These are phyloP conservation scores for Suhomyces coccinellae DNA, from an alignment of 1,139 yeast genomes.

Conservation along the genomic window DNA sequence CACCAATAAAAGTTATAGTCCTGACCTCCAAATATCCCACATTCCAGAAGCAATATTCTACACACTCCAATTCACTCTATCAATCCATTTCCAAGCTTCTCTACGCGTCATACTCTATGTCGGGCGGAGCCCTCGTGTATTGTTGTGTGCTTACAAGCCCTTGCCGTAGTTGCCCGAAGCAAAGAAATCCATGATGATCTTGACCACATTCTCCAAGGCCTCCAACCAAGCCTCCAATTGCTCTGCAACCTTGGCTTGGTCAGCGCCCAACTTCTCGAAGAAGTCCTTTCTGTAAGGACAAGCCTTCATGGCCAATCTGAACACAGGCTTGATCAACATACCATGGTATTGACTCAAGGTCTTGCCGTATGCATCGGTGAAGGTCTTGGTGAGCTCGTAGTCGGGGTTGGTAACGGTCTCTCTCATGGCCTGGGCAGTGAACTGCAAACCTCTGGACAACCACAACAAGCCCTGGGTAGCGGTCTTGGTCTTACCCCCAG, in stretches of 20 bases:
- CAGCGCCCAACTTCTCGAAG: conserved; percentile 75
- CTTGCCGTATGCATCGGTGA: conserved; percentile 78
- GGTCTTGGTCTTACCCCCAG: conserved; percentile 63
- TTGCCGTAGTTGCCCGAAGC: conserved; percentile 83
- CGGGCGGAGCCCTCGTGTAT: conserved; percentile 1
- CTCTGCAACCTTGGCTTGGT: conserved; percentile 60
- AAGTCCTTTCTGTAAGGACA: conserved; percentile 91
- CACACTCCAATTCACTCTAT: too few species aligned
- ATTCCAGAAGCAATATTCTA: too few species aligned
- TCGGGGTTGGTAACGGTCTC: conserved; percentile 65
- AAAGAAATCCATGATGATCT: conserved; percentile 72
- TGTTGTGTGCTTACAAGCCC: conserved; percentile 56
- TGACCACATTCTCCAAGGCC: conserved; percentile 75
- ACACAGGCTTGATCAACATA: conserved; percentile 79
- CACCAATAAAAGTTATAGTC: too few species aligned
- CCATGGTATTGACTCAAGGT: conserved; percentile 82
- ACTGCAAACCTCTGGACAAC: conserved; percentile 83
- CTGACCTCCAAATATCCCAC: too few species aligned
- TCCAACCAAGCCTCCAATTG: conserved; percentile 74
- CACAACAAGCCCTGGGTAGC: conserved; percentile 93
- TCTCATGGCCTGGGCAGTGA: conserved; percentile 86
- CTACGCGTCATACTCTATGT: conserved; percentile 1
- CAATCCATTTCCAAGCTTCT: not conserved
- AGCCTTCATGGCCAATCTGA: conserved; percentile 93
- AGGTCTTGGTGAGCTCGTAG: conserved; percentile 69